phyloP scores from a whole-genome alignment of 257 asterid species.

The Solanum okadae region DNA sequence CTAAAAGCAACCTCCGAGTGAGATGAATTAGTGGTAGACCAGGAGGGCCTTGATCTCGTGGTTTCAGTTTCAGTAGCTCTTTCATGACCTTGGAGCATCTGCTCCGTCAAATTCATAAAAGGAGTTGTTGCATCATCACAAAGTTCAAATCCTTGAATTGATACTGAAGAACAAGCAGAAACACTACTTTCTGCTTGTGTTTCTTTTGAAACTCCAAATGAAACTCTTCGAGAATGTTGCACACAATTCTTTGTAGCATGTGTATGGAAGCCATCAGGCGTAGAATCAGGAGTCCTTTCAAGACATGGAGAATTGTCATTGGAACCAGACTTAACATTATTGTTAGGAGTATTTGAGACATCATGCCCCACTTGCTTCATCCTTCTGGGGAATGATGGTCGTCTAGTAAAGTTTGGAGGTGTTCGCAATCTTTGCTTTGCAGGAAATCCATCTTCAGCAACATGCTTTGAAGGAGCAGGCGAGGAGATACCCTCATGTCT shows the following conservation, averaged over 20 bases:
- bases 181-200: constrained; percentile 52
- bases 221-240: constrained; percentile 32
- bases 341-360: constrained; percentile 21
- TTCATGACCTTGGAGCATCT: constrained; percentile 13
- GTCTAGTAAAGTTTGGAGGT: constrained; percentile 43
- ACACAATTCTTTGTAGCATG: constrained; percentile 21
- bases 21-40: constrained; percentile 49
- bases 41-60: constrained; percentile 41
- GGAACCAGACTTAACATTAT: constrained; percentile 15
- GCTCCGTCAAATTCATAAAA: constrained; percentile 24
- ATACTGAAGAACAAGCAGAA: constrained; percentile 70
- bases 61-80: constrained; percentile 31
- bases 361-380: constrained; percentile 36
- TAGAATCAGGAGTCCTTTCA: constrained; percentile 22
- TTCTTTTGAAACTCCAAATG: constrained; percentile 33
- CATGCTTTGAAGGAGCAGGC: constrained; percentile 32
- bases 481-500: constrained; percentile 61
- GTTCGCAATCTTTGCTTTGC: constrained; percentile 44
- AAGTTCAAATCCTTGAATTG: constrained; percentile 69
- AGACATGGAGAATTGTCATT: background rate
- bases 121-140: constrained; percentile 43
- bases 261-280: constrained; percentile 11
- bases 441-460: constrained; percentile 48
- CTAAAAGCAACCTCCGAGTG: constrained; percentile 32
- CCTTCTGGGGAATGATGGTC: constrained; percentile 49